Evolutionary conservation across 352 stramenopile genomes (phyloP).

Genomic region (Saprolegnia diclina): DNA sequence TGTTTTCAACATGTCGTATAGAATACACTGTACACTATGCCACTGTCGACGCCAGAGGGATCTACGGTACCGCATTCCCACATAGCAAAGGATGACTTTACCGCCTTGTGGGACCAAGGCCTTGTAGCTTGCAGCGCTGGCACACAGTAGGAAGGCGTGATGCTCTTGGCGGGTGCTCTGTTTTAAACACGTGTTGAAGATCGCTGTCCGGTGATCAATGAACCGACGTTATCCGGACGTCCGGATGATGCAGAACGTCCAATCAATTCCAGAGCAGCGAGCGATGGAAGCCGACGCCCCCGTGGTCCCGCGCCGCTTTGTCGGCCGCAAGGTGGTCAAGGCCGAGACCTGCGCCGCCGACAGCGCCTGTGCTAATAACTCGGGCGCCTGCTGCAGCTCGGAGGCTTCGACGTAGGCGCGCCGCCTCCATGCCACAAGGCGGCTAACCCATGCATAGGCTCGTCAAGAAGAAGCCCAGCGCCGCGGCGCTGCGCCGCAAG

Average conservation of each 20-base stretch:
- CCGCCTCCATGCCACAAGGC: neutral
- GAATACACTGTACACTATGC: too few species aligned
- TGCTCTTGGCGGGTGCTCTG: too few species aligned
- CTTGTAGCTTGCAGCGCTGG: neutral
- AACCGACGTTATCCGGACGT: slow-evolving; percentile 13
- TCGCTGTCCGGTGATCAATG: neutral
- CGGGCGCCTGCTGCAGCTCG: neutral
- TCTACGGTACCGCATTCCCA: too few species aligned
- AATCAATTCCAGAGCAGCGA: neutral
- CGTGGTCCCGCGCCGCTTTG: slow-evolving; percentile 17
- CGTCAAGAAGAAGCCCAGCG: slow-evolving; percentile 55
- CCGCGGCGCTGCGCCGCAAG: slow-evolving; percentile 49
- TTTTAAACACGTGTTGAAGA: neutral
- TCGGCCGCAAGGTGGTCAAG: slow-evolving; percentile 5
- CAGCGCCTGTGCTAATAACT: neutral
- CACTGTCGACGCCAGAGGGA: too few species aligned
- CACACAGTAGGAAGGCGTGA: too few species aligned
- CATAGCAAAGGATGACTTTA: too few species aligned
- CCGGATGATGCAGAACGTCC: slow-evolving; percentile 5
- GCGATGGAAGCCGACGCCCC: neutral
- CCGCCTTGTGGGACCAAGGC: too few species aligned
- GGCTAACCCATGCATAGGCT: slow-evolving; percentile 1
- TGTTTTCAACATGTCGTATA: too few species aligned
- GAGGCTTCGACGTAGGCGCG: neutral
- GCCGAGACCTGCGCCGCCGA: neutral